Evolutionary conservation across 495 filamentous ascomycete genomes (phyloP).

Genomic region (Aeminium ludgeri): DNA sequence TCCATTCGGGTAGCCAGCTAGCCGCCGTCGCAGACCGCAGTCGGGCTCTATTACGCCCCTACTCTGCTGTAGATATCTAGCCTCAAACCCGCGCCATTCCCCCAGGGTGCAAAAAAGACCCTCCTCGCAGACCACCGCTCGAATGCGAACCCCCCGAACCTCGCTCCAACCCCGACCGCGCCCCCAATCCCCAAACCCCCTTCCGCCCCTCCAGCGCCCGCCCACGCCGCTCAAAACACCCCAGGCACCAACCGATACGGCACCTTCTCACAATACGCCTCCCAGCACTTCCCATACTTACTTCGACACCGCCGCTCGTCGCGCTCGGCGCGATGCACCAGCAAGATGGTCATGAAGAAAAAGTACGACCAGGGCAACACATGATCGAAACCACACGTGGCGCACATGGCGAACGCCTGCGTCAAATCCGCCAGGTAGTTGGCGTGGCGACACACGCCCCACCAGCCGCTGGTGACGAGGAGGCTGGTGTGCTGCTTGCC

Average conservation of each 20-base stretch:
- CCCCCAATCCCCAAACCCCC: not conserved
- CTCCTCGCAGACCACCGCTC: no score
- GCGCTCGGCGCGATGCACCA: conserved; percentile 24
- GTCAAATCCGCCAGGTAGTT: conserved; percentile 35
- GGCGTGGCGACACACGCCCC: conserved; percentile 32
- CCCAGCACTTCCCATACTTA: conserved; percentile 32
- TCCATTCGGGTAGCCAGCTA: no score
- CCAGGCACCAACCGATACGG: conserved; percentile 30
- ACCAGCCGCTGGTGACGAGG: conserved; percentile 25
- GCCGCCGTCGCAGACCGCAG: no score
- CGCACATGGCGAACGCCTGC: conserved; percentile 29
- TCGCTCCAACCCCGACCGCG: not conserved
- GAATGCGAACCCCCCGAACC: not conserved
- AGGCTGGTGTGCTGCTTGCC: conserved; percentile 14
- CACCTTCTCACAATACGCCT: conserved; percentile 29
- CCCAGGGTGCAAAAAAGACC: no score
- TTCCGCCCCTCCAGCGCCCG: not conserved
- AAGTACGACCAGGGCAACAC: conserved; percentile 33
- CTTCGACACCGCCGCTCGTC: conserved; percentile 29
- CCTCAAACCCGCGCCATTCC: no score
- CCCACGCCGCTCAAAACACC: conserved; percentile 27
- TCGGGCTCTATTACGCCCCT: no score
- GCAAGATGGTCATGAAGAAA: conserved; percentile 28
- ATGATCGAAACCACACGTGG: conserved; percentile 25
- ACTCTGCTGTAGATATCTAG: no score